Conservation (phyloP, 2,329 filamentous ascomycete genomes). For the Colletotrichum truncatum region DNA sequence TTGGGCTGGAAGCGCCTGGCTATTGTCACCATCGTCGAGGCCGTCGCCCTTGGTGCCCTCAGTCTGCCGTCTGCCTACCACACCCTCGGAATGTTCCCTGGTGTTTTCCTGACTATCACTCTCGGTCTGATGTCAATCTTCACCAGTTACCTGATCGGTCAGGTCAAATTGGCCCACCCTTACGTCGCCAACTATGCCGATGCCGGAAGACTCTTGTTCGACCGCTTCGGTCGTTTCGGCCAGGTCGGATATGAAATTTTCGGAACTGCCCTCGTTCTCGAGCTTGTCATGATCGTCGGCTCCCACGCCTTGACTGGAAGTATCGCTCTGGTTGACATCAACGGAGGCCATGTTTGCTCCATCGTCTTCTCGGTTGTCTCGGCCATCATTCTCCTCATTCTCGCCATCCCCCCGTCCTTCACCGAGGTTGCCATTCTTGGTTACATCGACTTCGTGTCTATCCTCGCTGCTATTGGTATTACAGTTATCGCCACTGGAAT, state of each 20-base stretch:
- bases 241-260: conserved; percentile 69
- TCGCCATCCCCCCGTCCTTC: conserved; percentile 58
- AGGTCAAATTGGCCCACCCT: conserved; percentile 60
- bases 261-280: conserved; percentile 67
- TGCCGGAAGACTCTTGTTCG: conserved; percentile 69
- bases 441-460: conserved; percentile 68
- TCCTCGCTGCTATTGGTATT: conserved; percentile 61
- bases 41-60: conserved; percentile 62
- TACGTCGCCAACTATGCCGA: conserved; percentile 75
- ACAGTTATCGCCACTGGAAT: conserved; percentile 43
- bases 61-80: conserved; percentile 62
- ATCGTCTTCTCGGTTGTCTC: conserved; percentile 56
- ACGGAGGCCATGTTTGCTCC: conserved; percentile 60
- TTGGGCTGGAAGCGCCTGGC: conserved; percentile 68
- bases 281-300: conserved; percentile 75
- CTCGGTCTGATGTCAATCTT: conserved; percentile 58
- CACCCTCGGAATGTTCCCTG: conserved; percentile 62
- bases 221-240: conserved; percentile 52
- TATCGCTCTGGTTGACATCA: conserved; percentile 73
- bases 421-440: conserved; percentile 59
- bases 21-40: conserved; percentile 64
- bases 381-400: conserved; percentile 53
- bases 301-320: conserved; percentile 78
- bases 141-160: conserved; percentile 56
- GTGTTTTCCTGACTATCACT: conserved; percentile 51